Conservation (phyloP, 2,329 filamentous ascomycete genomes). For the Cladorrhinum sp. region DNA sequence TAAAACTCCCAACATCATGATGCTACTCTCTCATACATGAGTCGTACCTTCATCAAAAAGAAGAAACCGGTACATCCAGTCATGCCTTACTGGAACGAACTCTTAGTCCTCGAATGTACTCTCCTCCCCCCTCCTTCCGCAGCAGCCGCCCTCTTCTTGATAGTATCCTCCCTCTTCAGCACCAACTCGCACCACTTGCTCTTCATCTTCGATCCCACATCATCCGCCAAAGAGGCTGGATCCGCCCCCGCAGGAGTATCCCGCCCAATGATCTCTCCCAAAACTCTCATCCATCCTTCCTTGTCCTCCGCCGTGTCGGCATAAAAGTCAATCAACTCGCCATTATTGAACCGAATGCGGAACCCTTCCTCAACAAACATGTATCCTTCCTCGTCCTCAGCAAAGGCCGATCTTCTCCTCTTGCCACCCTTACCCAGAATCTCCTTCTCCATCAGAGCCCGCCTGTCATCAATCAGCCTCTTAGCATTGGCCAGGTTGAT, state of each 20-base stretch:
- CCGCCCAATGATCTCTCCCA: constrained; percentile 67
- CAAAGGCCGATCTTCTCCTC: constrained; percentile 89
- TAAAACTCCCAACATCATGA: background rate
- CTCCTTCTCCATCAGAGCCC: constrained; percentile 77
- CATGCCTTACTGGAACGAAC: constrained; percentile 46
- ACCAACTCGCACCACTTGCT: constrained; percentile 67
- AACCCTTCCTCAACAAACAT: constrained; percentile 99
- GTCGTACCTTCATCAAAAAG: background rate
- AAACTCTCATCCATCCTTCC: constrained; percentile 89
- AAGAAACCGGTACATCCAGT: background rate
- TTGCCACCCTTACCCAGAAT: constrained; percentile 71
- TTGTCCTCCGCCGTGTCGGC: constrained; percentile 85
- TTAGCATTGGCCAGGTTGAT: constrained; percentile 94
- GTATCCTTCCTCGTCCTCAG: constrained; percentile 97
- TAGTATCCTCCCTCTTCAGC: constrained; percentile 59
- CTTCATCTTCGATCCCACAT: constrained; percentile 42
- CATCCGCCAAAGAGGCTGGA: constrained; percentile 38
- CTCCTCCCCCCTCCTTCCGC: constrained; percentile 36
- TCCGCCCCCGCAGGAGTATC: constrained; percentile 43
- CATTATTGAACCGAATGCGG: constrained; percentile 97
- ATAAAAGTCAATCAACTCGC: constrained; percentile 98
- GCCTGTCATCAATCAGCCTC: constrained; percentile 89
- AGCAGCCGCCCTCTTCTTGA: constrained; percentile 45
- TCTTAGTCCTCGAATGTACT: constrained; percentile 57
- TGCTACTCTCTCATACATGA: background rate